Evolutionary conservation across 768 basidiomycete species (phyloP), one percentile per base, ranked within the genome.

Genomic region (Hygrophoropsis aurantiaca): DNA sequence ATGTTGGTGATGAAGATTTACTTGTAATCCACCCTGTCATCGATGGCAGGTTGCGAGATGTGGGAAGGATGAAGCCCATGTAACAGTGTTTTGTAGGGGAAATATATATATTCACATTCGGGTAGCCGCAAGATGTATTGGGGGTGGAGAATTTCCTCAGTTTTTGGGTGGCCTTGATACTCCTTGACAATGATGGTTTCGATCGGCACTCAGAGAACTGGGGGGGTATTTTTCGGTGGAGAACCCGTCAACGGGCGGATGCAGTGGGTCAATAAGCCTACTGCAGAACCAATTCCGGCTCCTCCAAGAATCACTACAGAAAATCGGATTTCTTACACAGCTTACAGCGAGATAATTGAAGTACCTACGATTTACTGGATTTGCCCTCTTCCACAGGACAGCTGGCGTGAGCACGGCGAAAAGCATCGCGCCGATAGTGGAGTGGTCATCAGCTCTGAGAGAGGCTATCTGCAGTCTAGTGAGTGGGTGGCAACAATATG

Each of bases 301-400:
- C 87, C 87, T 25, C 87, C 87, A 9, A 88, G 66, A 11, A 87
- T 74, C 46, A 88, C 87, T 90, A n/a, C n/a, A n/a, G n/a, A n/a
- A n/a, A n/a, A n/a, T n/a, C n/a, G n/a, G 49, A 3, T 27, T 39
- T 39, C 40, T 15, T 26, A 23, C n/a, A 34, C 18, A 9, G 33
- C 27, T 42, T 55, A 33, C 49, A 21, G 11, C 10, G 9, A 8
- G 30, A 30, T 21, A n/a, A 26, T 20, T 34, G 15, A 19, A 23
- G 30, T 24, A 62, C 75, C 44, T 57, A 90, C 88, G 57, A 54
- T 89, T 80, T n/a, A 82, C 65, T 13, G 73, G 60, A 26, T 66
- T 72, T 25, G 85, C 86, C 44, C 77, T 75, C 40, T 78, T 89
- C 86, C 87, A 91, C 41, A 90, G 72, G 23, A 90, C 43, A 3